Base-by-base conservation (phyloP, 176 grass and related monocot genomes). In the Avena insularis region DNA sequence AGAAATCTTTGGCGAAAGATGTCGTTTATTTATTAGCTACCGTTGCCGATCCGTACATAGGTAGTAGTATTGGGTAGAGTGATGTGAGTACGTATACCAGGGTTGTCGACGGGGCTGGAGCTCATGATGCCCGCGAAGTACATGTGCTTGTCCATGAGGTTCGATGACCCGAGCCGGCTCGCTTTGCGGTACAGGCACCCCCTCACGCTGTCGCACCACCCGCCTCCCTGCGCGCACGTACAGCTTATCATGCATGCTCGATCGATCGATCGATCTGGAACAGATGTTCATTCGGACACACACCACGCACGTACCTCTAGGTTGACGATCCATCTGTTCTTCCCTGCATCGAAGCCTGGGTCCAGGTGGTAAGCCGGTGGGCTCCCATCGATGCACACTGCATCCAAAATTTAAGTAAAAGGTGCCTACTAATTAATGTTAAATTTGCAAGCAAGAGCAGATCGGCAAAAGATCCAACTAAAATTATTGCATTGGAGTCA, bases 331-430 rank as follows among this genome's bases (percentile, higher is more conserved):
- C 96, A 96, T 61, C 66, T 96, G 38, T 81, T 88, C 38, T 79
- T 86, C 8, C 96, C 92, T n/a, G 78, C 75, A 33, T 92, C 93
- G 50, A 54, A 92, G 3, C 93, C 92, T 2, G 75, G 89, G 48
- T 93, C 81, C 4, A 96, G 23, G 78, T 98, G 96, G 84, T 94
- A 98, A 35, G 86, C 96, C n/a, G 93, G 92, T 23, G 92, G 83
- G 0, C 79, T 91, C 13, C 96, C 96, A 74, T 98, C 96, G 82
- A 94, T 88, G 69, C 93, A 96, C 17, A 96, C 96, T 98, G 88
- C 84, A 68, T 19, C 35, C 9, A n/a, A 65, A 3, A 33, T n/a
- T 45, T n/a, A 13, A 46, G 9, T 12, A 15, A 19, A 76, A 1
- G 13, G 0, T 0, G 71, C n/a, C 2, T 23, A 23, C n/a, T 13